These are phyloP conservation scores for Salix purpurea DNA, from an alignment of 345 rosid species.

Conservation along the genomic window DNA sequence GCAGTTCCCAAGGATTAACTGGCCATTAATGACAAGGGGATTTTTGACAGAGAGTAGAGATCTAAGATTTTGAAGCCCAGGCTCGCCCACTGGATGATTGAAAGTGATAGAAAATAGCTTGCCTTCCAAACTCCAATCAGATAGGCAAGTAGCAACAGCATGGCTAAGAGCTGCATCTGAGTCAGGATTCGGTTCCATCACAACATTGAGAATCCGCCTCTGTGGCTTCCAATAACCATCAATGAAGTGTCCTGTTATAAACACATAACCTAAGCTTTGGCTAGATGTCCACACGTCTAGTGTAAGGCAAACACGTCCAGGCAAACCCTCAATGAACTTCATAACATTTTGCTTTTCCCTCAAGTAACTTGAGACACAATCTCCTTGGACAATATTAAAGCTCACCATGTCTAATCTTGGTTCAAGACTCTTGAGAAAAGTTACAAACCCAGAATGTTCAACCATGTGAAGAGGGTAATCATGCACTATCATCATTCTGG, in stretches of 20 bases:
- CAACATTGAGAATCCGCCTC: constrained; percentile 68
- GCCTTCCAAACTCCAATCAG: constrained; percentile 80
- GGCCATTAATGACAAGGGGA: constrained; percentile 73
- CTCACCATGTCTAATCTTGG: constrained; percentile 64
- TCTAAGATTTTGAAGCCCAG: constrained; percentile 59
- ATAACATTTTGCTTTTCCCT: constrained; percentile 74
- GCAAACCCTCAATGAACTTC: constrained; percentile 59
- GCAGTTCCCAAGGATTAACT: constrained; percentile 65
- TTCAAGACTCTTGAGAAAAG: constrained; percentile 74
- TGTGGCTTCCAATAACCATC: constrained; percentile 81
- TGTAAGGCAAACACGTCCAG: constrained; percentile 73
- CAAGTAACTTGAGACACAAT: constrained; percentile 79
- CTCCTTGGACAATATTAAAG: constrained; percentile 81
- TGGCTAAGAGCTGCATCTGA: constrained; percentile 65
- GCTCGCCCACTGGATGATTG: constrained; percentile 47
- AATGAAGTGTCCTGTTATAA: constrained; percentile 71
- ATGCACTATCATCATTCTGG: constrained; percentile 80
- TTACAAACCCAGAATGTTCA: constrained; percentile 69
- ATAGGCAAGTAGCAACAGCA: constrained; percentile 74
- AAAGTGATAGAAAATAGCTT: constrained; percentile 71
- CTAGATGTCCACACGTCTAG: constrained; percentile 72
- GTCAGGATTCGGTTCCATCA: constrained; percentile 80
- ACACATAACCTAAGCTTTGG: constrained; percentile 65
- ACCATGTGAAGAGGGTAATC: constrained; percentile 92
- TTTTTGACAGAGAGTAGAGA: constrained; percentile 64